Conservation (phyloP, 805 yeast genomes). For the Brettanomyces anomalus region DNA sequence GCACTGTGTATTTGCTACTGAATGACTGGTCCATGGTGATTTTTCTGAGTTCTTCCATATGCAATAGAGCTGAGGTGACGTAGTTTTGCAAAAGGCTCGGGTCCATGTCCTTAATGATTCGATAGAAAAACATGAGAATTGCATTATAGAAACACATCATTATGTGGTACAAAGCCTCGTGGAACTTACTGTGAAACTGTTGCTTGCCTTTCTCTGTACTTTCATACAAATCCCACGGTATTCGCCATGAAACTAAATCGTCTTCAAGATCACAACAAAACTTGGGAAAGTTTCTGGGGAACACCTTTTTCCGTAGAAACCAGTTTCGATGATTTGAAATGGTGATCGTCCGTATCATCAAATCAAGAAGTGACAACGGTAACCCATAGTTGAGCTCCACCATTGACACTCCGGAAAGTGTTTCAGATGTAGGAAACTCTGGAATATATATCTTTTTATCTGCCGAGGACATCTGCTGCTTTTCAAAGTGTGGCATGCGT, state of each 20-base stretch:
- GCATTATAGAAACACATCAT: constrained; percentile 34
- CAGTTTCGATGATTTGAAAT: constrained; percentile 45
- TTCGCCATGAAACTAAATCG: constrained; percentile 36
- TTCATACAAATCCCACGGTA: constrained; percentile 34
- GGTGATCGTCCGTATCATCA: constrained; percentile 36
- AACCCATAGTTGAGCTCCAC: constrained; percentile 39
- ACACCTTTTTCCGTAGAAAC: constrained; percentile 31
- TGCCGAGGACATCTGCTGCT: constrained; percentile 7
- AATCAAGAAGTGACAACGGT: constrained; percentile 36
- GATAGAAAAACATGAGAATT: constrained; percentile 33
- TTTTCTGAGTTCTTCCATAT: constrained; percentile 24
- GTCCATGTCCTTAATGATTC: constrained; percentile 36
- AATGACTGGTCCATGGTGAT: constrained; percentile 13
- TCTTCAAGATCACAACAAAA: constrained; percentile 49
- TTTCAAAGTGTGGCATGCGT: constrained; percentile 1
- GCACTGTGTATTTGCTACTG: constrained; percentile 19
- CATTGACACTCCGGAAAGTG: constrained; percentile 9
- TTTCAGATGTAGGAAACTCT: constrained; percentile 11
- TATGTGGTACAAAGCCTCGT: constrained; percentile 32
- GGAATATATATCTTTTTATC: constrained; percentile 11
- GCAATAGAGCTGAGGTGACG: constrained; percentile 27
- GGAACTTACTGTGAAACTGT: constrained; percentile 25
- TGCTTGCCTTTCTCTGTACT: constrained; percentile 8
- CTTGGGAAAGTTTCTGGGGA: constrained; percentile 47
- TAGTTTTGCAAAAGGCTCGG: constrained; percentile 27